Percentiles rank a stretch among this genome's conserved stretches.
Conservation (phyloP, 352 stramenopile species). For the Phytophthora meadii region DNA sequence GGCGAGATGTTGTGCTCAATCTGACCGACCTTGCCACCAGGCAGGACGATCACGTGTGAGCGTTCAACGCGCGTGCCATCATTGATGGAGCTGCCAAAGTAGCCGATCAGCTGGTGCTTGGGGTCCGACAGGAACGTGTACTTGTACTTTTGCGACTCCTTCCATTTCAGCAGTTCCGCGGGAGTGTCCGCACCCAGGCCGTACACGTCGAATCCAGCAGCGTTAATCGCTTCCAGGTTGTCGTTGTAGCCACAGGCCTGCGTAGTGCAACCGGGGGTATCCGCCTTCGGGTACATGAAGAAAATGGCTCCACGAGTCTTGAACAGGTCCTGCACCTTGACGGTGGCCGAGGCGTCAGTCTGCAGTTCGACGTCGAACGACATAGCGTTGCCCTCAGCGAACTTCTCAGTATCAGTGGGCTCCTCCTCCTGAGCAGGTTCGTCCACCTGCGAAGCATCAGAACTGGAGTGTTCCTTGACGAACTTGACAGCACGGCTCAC, state of each 20-base stretch:
- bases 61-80: slow-evolving; percentile 70
- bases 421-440: slow-evolving; percentile 28
- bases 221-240: slow-evolving; percentile 78
- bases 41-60: slow-evolving; percentile 86
- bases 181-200: slow-evolving; percentile 79
- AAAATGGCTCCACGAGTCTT: slow-evolving; percentile 82
- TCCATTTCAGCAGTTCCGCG: slow-evolving; percentile 75
- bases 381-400: slow-evolving; percentile 56
- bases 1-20: slow-evolving; percentile 78
- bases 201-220: slow-evolving; percentile 83
- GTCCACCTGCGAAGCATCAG: slow-evolving; percentile 16
- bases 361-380: slow-evolving; percentile 72
- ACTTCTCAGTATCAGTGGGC: slow-evolving; percentile 21
- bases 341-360: slow-evolving; percentile 62
- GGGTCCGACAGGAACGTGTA: slow-evolving; percentile 87
- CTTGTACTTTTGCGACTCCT: slow-evolving; percentile 78
- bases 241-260: slow-evolving; percentile 89
- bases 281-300: slow-evolving; percentile 90
- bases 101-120: slow-evolving; percentile 75
- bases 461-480: slow-evolving; percentile 52
- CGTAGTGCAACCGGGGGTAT: slow-evolving; percentile 85
- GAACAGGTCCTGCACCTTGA: slow-evolving; percentile 77
- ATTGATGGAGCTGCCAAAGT: slow-evolving; percentile 81
- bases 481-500: slow-evolving; percentile 80
- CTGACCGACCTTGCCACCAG: slow-evolving; percentile 77